Percentiles rank a stretch among this genome's conserved stretches.
Conservation (phyloP, 179 eudicot genomes). For the Nepenthes alata region DNA sequence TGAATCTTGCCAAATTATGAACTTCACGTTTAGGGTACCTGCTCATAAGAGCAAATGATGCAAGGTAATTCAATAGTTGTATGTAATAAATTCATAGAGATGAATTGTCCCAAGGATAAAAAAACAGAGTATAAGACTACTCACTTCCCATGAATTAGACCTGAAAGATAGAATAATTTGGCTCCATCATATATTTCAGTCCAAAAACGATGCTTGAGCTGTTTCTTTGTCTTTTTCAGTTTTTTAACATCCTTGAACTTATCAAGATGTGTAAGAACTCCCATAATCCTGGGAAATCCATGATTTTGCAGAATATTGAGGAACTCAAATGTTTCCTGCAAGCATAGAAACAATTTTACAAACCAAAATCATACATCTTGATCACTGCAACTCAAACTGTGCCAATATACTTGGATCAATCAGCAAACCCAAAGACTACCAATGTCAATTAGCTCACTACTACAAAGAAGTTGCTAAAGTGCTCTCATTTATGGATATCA, state of each 20-base stretch:
- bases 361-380: too few species aligned
- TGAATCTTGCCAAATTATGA: conserved; percentile 86
- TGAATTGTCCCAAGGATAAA: background rate
- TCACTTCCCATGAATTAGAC: conserved; percentile 88
- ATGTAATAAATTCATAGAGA: background rate
- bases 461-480: too few species aligned
- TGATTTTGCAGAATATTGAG: conserved; percentile 83
- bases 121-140: conserved; percentile 12
- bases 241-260: conserved; percentile 83
- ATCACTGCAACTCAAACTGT: too few species aligned
- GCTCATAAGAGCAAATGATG: conserved; percentile 13
- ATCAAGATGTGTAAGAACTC: conserved; percentile 94
- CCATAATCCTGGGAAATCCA: conserved; percentile 90
- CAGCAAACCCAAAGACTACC: too few species aligned
- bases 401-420: background rate
- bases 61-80: background rate
- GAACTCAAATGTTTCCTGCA: conserved; percentile 95
- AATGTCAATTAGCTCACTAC: too few species aligned
- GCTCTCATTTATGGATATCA: too few species aligned
- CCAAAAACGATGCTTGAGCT: conserved; percentile 90
- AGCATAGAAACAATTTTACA: background rate
- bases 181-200: conserved; percentile 83
- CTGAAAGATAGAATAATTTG: conserved; percentile 81
- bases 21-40: conserved; percentile 80
- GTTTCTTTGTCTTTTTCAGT: conserved; percentile 81